phyloP scores from a whole-genome alignment of 1,139 yeast genomes.

The Blastobotrys indianensis region DNA sequence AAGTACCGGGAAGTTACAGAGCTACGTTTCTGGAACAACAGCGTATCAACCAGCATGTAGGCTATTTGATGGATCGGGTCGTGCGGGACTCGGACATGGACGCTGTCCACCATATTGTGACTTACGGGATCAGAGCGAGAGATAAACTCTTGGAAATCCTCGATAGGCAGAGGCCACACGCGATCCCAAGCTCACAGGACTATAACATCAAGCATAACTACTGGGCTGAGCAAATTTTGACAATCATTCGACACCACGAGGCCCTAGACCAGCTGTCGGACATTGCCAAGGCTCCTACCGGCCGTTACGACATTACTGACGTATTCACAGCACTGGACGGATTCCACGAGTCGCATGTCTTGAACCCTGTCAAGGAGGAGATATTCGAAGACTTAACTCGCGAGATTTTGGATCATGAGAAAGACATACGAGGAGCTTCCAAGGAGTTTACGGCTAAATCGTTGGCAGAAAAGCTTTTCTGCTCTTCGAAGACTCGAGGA shows the following conservation, averaged over 20 bases:
- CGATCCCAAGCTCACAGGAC: neutral
- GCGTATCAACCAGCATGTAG: slow-evolving; percentile 10
- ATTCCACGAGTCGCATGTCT: slow-evolving; percentile 9
- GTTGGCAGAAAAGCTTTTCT: slow-evolving; percentile 7
- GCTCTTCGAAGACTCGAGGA: slow-evolving; percentile 3
- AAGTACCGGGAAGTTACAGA: slow-evolving; percentile 4
- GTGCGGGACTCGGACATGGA: neutral
- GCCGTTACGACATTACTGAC: slow-evolving; percentile 4
- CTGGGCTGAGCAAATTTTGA: slow-evolving; percentile 8
- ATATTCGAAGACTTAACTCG: slow-evolving; percentile 9
- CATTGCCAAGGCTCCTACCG: slow-evolving; percentile 5
- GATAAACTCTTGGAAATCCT: slow-evolving; percentile 8
- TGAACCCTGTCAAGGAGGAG: slow-evolving; percentile 12
- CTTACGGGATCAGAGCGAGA: slow-evolving; percentile 9
- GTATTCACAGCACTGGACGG: slow-evolving; percentile 11
- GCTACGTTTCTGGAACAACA: slow-evolving; percentile 8
- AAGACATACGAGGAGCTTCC: neutral
- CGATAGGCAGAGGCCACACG: slow-evolving; percentile 6
- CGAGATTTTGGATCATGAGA: neutral
- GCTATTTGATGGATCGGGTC: neutral
- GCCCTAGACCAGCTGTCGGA: slow-evolving; percentile 7
- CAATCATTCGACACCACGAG: slow-evolving; percentile 10
- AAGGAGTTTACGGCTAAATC: slow-evolving; percentile 4
- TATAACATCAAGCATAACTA: neutral
- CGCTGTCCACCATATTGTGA: slow-evolving; percentile 3